Evolutionary conservation across 257 asterid genomes (phyloP), one percentile per base, ranked within the genome.

Genomic region (Solanum peruvianum): DNA sequence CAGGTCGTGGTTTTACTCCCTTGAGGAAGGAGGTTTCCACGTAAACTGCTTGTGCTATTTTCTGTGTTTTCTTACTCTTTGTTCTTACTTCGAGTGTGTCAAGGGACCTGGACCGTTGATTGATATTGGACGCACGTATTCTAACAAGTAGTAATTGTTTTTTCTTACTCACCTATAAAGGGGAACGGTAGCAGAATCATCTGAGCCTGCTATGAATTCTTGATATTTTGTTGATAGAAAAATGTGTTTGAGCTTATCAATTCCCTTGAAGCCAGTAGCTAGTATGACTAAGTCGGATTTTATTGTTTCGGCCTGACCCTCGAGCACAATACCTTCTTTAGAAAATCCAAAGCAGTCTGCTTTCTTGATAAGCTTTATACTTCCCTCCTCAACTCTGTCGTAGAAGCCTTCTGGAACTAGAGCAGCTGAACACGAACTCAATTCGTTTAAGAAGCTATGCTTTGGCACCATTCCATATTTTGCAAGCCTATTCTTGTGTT

Each of bases 371-470:
- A 93, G 89, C 52, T 86, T 37, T 85, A 93, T 89, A 92, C 93
- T 89, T 86, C 93, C 95, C 18, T 90, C 86, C n/a, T 90, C 93
- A 21, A 92, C 95, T 41, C 80, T 88, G 20, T 91, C 89, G n/a
- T 88, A 92, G 89, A 91, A 92, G 35, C 89, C 91, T 39, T 92
- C 90, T 2, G 94, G 96, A 5, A 92, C 92, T 0, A 87, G 83
- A 16, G 92, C 49, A 52, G 85, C 31, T 35, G 84, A 62, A 44
- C 93, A 91, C 27, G 93, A 86, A 85, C 85, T 87, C 16, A 87
- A 9, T 41, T 90, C 92, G 70, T 90, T 81, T 56, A 89, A 60
- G 88, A 93, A 88, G 45, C 90, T 89, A 33, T 92, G 90, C 35
- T 92, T 87, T 6, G 94, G 93, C 42, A 92, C 90, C 94, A 91